Evolutionary conservation across 2,329 filamentous ascomycete species (phyloP).

Genomic region (Aureobasidium sp.): DNA sequence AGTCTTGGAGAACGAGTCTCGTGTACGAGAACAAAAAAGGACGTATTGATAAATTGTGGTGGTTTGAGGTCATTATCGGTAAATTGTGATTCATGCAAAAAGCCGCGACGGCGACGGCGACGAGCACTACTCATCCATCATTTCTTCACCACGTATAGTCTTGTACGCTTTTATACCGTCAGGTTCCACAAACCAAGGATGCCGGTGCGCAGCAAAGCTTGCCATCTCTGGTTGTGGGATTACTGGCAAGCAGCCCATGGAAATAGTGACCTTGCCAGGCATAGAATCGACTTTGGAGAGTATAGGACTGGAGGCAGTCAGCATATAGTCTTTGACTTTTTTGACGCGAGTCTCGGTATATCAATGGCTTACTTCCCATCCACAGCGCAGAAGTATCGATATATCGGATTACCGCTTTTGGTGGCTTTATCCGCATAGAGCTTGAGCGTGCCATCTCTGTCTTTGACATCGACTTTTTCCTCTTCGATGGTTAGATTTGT

Average conservation of each 20-base stretch:
- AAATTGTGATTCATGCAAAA: not conserved
- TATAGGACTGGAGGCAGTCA: slow-evolving; percentile 33
- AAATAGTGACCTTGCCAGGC: slow-evolving; percentile 39
- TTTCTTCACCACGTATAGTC: slow-evolving; percentile 18
- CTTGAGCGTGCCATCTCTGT: slow-evolving; percentile 38
- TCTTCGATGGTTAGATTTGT: slow-evolving; percentile 35
- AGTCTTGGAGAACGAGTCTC: not conserved
- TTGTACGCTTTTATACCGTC: slow-evolving; percentile 32
- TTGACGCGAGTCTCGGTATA: too few species aligned
- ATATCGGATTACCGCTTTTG: slow-evolving; percentile 38
- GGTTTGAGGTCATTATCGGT: not conserved
- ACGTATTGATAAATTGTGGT: not conserved
- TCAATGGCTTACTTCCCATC: slow-evolving; percentile 36
- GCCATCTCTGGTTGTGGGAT: slow-evolving; percentile 41
- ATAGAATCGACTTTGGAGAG: slow-evolving; percentile 27
- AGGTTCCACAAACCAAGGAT: slow-evolving; percentile 37
- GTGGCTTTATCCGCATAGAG: slow-evolving; percentile 39
- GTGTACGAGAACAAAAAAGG: not conserved
- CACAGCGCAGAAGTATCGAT: slow-evolving; percentile 37
- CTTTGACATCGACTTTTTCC: slow-evolving; percentile 39
- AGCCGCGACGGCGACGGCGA: too few species aligned
- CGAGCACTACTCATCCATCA: not conserved
- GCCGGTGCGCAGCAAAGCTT: slow-evolving; percentile 36
- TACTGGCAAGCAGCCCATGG: slow-evolving; percentile 43
- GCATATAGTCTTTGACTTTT: not conserved